Evolutionary conservation across 148 eudicot genomes (phyloP).

Genomic region (Rhododendron simsii): DNA sequence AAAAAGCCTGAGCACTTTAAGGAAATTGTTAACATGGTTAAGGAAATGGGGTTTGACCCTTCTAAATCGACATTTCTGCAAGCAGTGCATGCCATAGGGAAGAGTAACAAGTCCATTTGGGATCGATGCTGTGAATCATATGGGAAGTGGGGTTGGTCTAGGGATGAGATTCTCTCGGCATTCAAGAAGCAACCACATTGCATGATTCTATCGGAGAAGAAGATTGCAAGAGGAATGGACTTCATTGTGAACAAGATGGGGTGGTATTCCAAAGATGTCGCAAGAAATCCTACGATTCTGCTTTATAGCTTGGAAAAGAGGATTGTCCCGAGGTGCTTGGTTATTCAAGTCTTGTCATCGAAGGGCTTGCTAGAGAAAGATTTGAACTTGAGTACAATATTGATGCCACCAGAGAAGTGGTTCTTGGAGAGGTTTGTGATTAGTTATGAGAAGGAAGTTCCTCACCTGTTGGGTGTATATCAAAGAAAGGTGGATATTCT

Average conservation of each 20-base stretch:
- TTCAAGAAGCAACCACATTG: not conserved
- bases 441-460: not conserved
- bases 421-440: not conserved
- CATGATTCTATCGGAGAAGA: not conserved
- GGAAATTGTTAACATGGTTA: not conserved
- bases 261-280: not conserved
- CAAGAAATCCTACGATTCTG: not conserved
- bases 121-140: not conserved
- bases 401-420: not conserved
- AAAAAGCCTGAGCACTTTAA: not conserved
- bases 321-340: not conserved
- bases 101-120: not conserved
- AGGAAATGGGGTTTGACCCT: not conserved
- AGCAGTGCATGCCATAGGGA: not conserved
- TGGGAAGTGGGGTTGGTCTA: not conserved
- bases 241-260: not conserved
- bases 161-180: not conserved
- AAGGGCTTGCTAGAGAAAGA: not conserved
- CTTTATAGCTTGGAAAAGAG: not conserved
- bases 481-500: not conserved
- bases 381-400: not conserved
- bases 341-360: not conserved
- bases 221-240: not conserved
- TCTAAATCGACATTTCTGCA: not conserved
- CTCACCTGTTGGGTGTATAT: not conserved